Conservation (phyloP, 2,329 filamentous ascomycete species). For the Sodiomyces alkalinus region DNA sequence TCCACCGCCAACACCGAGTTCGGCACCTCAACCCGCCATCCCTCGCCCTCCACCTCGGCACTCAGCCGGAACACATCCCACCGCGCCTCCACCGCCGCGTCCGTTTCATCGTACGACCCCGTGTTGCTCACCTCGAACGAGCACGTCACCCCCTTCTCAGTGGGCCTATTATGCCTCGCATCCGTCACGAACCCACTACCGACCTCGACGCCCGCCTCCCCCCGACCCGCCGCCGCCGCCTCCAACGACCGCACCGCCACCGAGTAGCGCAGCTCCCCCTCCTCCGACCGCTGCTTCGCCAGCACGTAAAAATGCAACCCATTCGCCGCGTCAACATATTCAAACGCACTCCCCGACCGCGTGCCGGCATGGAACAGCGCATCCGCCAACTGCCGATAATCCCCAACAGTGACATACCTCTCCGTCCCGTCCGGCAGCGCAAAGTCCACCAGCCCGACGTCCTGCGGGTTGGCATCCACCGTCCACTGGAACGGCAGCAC, state of each 20-base stretch:
- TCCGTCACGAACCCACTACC: constrained; percentile 16
- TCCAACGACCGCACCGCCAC: constrained; percentile 29
- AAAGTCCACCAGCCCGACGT: constrained; percentile 34
- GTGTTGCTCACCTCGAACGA: constrained; percentile 31
- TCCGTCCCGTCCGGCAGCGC: constrained; percentile 30
- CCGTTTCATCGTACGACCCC: constrained; percentile 16
- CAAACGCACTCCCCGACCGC: constrained; percentile 31
- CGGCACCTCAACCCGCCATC: constrained; percentile 28
- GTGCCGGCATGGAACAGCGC: constrained; percentile 40
- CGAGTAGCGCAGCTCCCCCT: constrained; percentile 30
- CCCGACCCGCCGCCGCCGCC: constrained; percentile 16
- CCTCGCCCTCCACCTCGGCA: constrained; percentile 24
- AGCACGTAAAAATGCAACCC: constrained; percentile 34
- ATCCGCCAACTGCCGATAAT: constrained; percentile 37
- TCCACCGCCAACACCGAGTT: constrained; percentile 24
- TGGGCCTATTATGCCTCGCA: constrained; percentile 10
- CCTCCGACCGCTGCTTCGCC: constrained; percentile 21
- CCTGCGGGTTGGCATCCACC: constrained; percentile 37
- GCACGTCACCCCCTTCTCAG: constrained; percentile 23
- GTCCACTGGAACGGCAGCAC: constrained; percentile 35
- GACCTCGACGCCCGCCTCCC: constrained; percentile 21
- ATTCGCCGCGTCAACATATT: constrained; percentile 31
- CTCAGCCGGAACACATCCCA: constrained; percentile 34
- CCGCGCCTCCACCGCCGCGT: too few species aligned
- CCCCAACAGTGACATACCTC: constrained; percentile 31